Evolutionary conservation across 176 grass and related monocot genomes (phyloP).

Genomic region (Eleusine indica): DNA sequence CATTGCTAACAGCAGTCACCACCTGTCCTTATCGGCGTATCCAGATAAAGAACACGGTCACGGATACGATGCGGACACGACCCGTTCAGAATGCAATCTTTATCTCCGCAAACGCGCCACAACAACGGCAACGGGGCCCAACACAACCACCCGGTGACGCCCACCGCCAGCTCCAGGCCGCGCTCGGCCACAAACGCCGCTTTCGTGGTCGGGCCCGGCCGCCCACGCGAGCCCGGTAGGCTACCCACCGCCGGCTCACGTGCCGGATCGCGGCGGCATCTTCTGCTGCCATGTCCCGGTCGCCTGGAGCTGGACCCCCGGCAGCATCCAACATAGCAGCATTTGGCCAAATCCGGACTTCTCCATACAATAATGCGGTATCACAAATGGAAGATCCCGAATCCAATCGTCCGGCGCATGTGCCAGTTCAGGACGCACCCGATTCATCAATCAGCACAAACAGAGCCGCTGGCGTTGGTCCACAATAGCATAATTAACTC

Average conservation of each 20-base stretch:
- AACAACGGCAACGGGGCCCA: neutral
- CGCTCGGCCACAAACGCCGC: slow-evolving; percentile 36
- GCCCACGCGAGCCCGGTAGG: slow-evolving; percentile 30
- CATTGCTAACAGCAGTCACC: neutral
- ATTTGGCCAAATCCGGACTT: slow-evolving; percentile 6
- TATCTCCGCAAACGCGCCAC: slow-evolving; percentile 16
- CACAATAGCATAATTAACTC: slow-evolving; percentile 25
- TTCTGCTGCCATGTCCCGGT: neutral
- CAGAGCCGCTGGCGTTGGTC: neutral
- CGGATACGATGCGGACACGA: slow-evolving; percentile 29
- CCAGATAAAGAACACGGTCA: slow-evolving; percentile 35
- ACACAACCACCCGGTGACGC: neutral
- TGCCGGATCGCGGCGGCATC: neutral
- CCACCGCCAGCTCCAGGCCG: slow-evolving; percentile 29
- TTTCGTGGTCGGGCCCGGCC: slow-evolving; percentile 30
- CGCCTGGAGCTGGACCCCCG: slow-evolving; percentile 4
- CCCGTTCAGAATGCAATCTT: slow-evolving; percentile 23
- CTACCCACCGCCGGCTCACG: slow-evolving; percentile 18
- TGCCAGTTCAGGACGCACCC: neutral
- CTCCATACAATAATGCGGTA: slow-evolving; percentile 1
- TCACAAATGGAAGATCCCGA: slow-evolving; percentile 39
- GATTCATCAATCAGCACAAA: neutral
- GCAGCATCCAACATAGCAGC: neutral
- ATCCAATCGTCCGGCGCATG: slow-evolving; percentile 25
- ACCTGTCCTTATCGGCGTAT: slow-evolving; percentile 1